A percentile compares a stretch with the other conserved stretches of the same genome.
These are phyloP conservation scores for Cladophialophora carrionii DNA, from an alignment of 2,329 filamentous ascomycete species.

Conservation along the genomic window DNA sequence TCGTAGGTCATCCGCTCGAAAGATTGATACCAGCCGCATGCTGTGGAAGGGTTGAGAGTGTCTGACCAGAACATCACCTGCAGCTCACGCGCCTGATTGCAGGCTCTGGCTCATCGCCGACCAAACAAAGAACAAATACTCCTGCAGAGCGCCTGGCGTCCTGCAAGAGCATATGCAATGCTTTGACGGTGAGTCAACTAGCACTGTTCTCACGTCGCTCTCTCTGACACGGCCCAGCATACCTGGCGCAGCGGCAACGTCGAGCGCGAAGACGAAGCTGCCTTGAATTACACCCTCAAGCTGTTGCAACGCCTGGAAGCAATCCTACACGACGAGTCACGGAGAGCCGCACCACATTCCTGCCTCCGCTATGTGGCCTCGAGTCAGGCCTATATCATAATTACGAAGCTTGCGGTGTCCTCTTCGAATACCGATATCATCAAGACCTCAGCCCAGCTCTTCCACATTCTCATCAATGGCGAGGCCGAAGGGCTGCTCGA, in stretches of 20 bases:
- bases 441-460: conserved; percentile 80
- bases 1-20: conserved; percentile 44
- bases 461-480: conserved; percentile 90
- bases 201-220: not conserved
- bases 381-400: conserved; percentile 85
- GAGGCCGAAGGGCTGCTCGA: conserved; percentile 95
- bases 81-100: conserved; percentile 67
- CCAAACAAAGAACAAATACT: conserved; percentile 57
- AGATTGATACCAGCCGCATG: conserved; percentile 7
- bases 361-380: conserved; percentile 85
- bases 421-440: conserved; percentile 86
- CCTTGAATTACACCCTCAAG: conserved; percentile 55
- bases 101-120: conserved; percentile 54
- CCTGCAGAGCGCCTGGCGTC: conserved; percentile 63
- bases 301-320: conserved; percentile 61
- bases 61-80: conserved; percentile 27
- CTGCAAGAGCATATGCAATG: conserved; percentile 65
- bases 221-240: conserved; percentile 49
- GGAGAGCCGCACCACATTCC: conserved; percentile 83
- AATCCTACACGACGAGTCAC: conserved; percentile 85
- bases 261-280: conserved; percentile 56
- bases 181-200: conserved; percentile 56
- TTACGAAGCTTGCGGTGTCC: conserved; percentile 84
- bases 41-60: conserved; percentile 21
- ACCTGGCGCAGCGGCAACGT: conserved; percentile 63